Evolutionary conservation across 495 filamentous ascomycete species (phyloP), one percentile per base, ranked within the genome.

Genomic region (Penicillium subrubescens): DNA sequence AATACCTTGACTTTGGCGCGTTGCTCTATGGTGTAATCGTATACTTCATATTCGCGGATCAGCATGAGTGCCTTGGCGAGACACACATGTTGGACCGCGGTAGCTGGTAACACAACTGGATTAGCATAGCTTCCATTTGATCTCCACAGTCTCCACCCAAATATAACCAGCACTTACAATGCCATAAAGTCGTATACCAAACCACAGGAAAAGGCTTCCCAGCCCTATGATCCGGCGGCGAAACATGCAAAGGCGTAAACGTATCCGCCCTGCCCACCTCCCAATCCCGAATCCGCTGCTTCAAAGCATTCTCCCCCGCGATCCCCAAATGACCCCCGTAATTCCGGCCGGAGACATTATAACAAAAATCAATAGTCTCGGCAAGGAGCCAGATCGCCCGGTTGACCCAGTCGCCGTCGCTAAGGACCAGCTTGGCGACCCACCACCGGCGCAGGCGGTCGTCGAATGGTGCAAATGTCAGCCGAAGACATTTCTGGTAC

Each of bases 401-500:
- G 43, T 79, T 76, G 0, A 78, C 71, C 75, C 78, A 79, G 64
- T 81, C 77, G 7, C 76, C 73, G 56, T 81, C 78, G 27, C 61
- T 76, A 19, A 74, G 70, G 25, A 67, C 23, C 11, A 63, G 60
- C 37, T 66, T 73, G 11, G 72, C 57, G 46, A 62, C 63, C 78
- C 78, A 81, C 67, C 66, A 69, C 2, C 61, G 71, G 11, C 70
- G 75, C 1, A 81, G 69, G 29, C 66, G 72, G 44, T 78, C 72
- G 56, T 75, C 74, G 41, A 81, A 78, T 1, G 78, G 72, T 7
- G 71, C 71, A 37, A 79, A 73, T 6, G 71, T 71, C 6, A 81
- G 61, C 50, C 77, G 74, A 17, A 81, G 68, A 43, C 77, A 72
- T 65, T 73, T 76, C 35, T 75, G 78, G 60, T 72, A 77, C 34